A percentile compares a stretch with the other conserved stretches of the same genome.
These are phyloP conservation scores for Fusarium verrucosum DNA, from an alignment of 2,329 filamentous ascomycete species.

Conservation along the genomic window DNA sequence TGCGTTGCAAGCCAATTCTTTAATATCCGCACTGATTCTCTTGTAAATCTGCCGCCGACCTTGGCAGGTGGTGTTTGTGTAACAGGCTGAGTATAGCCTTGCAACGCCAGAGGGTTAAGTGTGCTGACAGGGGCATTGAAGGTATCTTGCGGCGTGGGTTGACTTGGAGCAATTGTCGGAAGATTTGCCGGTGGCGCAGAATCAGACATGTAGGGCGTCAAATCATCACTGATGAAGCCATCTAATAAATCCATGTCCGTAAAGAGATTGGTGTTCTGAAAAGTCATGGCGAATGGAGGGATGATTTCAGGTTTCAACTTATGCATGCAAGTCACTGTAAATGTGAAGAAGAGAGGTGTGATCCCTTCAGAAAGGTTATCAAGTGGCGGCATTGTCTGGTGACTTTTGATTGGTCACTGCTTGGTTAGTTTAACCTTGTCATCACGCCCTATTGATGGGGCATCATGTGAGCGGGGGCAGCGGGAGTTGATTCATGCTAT, in stretches of 20 bases:
- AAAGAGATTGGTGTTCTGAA: slow-evolving; percentile 11
- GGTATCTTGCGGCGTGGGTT: background rate
- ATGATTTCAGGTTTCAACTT: background rate
- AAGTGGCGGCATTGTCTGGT: slow-evolving; percentile 12
- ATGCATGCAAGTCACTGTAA: slow-evolving; percentile 22
- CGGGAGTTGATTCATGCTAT: too few species aligned
- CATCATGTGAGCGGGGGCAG: slow-evolving; percentile 27
- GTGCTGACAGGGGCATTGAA: background rate
- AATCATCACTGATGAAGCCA: slow-evolving; percentile 26
- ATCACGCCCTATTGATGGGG: slow-evolving; percentile 41
- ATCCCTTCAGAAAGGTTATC: slow-evolving; percentile 7
- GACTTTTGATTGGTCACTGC: slow-evolving; percentile 10
- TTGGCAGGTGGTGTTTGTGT: slow-evolving; percentile 22
- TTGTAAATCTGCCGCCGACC: slow-evolving; percentile 60
- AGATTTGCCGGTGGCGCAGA: slow-evolving; percentile 6
- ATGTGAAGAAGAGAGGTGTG: slow-evolving; percentile 18
- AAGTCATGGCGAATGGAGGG: slow-evolving; percentile 7
- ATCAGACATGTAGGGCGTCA: slow-evolving; percentile 23
- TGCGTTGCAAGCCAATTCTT: slow-evolving; percentile 84
- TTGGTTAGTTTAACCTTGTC: slow-evolving; percentile 28
- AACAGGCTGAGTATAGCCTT: background rate
- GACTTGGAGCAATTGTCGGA: background rate
- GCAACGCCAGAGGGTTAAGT: background rate
- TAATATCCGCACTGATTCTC: slow-evolving; percentile 77
- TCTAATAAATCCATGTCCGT: slow-evolving; percentile 31